phyloP scores from a whole-genome alignment of 306 rosid genomes.

The Cyamopsis tetragonoloba region DNA sequence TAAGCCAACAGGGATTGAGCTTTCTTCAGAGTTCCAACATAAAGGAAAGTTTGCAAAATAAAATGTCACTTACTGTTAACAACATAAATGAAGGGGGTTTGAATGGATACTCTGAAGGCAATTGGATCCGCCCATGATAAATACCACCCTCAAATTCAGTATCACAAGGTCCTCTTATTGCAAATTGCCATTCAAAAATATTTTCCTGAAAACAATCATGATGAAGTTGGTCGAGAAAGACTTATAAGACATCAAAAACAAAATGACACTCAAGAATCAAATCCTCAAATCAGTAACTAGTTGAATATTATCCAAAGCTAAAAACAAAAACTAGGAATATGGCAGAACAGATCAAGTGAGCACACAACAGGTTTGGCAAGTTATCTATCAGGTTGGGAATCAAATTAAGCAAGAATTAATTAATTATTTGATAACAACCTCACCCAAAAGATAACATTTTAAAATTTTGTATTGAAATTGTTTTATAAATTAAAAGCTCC shows the following conservation, averaged over 20 bases:
- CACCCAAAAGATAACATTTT: background rate
- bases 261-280: background rate
- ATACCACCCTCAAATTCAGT: slow-evolving; percentile 81
- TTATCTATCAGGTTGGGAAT: background rate
- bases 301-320: background rate
- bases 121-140: slow-evolving; percentile 73
- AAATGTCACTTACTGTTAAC: slow-evolving; percentile 45
- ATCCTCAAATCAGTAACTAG: background rate
- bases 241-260: background rate
- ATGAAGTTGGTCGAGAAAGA: background rate
- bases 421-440: background rate
- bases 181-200: slow-evolving; percentile 92
- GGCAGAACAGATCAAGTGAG: background rate
- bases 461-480: background rate
- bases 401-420: background rate
- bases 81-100: slow-evolving; percentile 83
- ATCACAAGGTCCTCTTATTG: slow-evolving; percentile 68
- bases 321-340: background rate
- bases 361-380: background rate
- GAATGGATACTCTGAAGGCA: slow-evolving; percentile 81
- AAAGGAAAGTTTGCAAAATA: background rate
- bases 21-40: background rate
- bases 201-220: slow-evolving; percentile 60
- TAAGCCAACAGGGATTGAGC: slow-evolving; percentile 14
- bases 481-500: background rate